Evolutionary conservation across 257 asterid species (phyloP).

Genomic region (Petunia secreta): DNA sequence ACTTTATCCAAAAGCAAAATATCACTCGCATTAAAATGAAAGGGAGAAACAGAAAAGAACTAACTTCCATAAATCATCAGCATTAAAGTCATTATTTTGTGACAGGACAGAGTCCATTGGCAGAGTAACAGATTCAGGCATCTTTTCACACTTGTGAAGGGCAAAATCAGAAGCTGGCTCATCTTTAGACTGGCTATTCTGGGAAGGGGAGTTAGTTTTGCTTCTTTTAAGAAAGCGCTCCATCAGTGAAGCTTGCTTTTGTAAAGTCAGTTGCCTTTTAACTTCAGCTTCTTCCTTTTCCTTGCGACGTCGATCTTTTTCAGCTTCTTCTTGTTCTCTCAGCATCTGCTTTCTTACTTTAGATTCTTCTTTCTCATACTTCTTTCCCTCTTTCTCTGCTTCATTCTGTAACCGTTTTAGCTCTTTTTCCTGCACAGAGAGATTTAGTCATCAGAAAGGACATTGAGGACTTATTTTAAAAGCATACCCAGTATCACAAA

Average conservation of each 20-base stretch:
- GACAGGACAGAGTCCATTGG: constrained; percentile 71
- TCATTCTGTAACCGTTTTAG: constrained; percentile 65
- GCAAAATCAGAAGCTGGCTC: constrained; percentile 40
- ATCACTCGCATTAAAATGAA: background rate
- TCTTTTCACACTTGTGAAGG: constrained; percentile 39
- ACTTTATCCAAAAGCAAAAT: background rate
- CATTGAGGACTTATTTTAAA: background rate
- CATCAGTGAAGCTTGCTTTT: constrained; percentile 96
- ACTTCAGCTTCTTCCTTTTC: constrained; percentile 84
- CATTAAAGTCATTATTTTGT: constrained; percentile 38
- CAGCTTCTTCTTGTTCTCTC: constrained; percentile 76
- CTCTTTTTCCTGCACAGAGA: constrained; percentile 71
- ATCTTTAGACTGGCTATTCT: constrained; percentile 41
- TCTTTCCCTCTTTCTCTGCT: constrained; percentile 77
- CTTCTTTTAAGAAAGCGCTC: constrained; percentile 73
- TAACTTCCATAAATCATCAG: constrained; percentile 72
- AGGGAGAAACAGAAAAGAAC: constrained; percentile 18
- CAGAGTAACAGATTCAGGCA: constrained; percentile 52
- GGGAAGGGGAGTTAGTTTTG: constrained; percentile 46
- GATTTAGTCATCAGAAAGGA: background rate
- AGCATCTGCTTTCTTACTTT: constrained; percentile 67
- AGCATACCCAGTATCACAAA: background rate
- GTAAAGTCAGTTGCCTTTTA: constrained; percentile 59
- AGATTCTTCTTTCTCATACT: constrained; percentile 76
- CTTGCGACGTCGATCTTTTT: constrained; percentile 72